These are phyloP conservation scores for Nakazawaea anatomiae DNA, from an alignment of 805 yeast species.

Conservation along the genomic window DNA sequence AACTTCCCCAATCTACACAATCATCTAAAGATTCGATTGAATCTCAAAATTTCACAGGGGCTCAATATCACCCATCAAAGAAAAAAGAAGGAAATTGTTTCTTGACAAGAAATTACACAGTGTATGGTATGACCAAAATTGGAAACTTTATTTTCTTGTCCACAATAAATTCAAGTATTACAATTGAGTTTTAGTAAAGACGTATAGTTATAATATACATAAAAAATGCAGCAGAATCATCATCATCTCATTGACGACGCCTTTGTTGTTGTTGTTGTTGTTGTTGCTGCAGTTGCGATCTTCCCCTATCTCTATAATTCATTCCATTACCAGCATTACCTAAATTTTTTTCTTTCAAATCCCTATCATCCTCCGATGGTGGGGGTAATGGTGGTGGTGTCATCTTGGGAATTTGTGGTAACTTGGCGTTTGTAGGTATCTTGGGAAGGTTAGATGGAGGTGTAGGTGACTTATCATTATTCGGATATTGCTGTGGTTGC, in stretches of 20 bases:
- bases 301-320: constrained; percentile 3
- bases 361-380: neutral
- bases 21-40: no score
- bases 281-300: neutral
- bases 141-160: no score
- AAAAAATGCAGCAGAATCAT: no score
- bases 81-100: no score
- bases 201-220: neutral
- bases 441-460: constrained; percentile 20
- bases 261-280: neutral
- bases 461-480: constrained; percentile 11
- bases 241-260: neutral
- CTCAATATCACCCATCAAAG: no score
- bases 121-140: no score
- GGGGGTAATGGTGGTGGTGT: constrained; percentile 9
- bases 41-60: no score
- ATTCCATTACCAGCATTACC: neutral
- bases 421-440: constrained; percentile 19
- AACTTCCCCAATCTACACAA: no score
- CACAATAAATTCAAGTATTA: no score
- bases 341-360: neutral
- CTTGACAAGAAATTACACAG: no score
- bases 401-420: constrained; percentile 15
- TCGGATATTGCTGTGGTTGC: neutral
- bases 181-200: no score